phyloP scores from a whole-genome alignment of 257 asterid species.

The Forsythia viridissima region DNA sequence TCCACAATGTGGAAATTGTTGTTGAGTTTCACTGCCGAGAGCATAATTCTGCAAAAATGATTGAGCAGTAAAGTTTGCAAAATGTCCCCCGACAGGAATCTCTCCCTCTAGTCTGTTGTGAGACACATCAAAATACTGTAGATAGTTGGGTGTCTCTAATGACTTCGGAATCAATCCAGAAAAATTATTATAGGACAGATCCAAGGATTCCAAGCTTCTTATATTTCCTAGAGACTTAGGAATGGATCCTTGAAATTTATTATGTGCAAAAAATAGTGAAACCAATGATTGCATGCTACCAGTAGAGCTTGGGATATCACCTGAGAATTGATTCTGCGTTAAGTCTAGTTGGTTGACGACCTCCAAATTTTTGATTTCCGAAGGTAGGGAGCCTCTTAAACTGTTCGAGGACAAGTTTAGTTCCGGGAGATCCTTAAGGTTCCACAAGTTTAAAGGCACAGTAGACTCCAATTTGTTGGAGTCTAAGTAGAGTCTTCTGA shows the following conservation, averaged over 20 bases:
- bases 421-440: background rate
- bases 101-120: constrained; percentile 22
- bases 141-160: constrained; percentile 22
- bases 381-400: constrained; percentile 13
- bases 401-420: constrained; percentile 24
- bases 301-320: constrained; percentile 18
- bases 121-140: constrained; percentile 28
- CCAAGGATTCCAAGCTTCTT: constrained; percentile 29
- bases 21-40: constrained; percentile 37
- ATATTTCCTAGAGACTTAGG: constrained; percentile 29
- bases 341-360: constrained; percentile 3
- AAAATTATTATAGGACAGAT: constrained; percentile 25
- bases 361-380: constrained; percentile 1
- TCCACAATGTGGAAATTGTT: constrained; percentile 42
- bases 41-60: constrained; percentile 39
- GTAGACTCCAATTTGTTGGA: constrained; percentile 19
- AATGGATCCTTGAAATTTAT: constrained; percentile 26
- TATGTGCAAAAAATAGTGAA: constrained; percentile 30
- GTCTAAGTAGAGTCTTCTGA: constrained; percentile 9
- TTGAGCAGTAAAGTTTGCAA: constrained; percentile 33
- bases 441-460: constrained; percentile 7
- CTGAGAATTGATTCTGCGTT: constrained; percentile 22
- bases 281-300: constrained; percentile 16
- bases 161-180: constrained; percentile 30
- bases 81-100: constrained; percentile 19